Evolutionary conservation across 2,329 filamentous ascomycete genomes (phyloP), one percentile per base, ranked within the genome.

Genomic region (Aspergillus brunneoviolaceus): DNA sequence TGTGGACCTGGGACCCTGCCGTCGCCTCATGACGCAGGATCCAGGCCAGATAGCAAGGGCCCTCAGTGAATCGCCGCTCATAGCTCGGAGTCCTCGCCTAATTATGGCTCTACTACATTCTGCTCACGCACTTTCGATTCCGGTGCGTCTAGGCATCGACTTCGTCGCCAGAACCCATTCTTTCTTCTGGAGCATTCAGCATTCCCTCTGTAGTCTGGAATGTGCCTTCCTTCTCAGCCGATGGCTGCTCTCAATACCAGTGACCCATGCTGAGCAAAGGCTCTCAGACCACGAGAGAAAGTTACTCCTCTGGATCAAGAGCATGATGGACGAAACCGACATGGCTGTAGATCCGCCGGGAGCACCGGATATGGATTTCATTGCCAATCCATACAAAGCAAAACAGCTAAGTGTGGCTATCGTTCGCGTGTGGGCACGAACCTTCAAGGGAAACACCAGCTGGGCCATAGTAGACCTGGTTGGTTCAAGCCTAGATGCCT

Each of bases 131-230:
- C 74, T 85, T 9, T 83, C 82, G 10, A 82, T 85, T 27, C 82
- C 81, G 0, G 80, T 84, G 3, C 76, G 81, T 47, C 74, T 84
- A 9, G 83, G 83, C 1, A 79, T 84, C 53, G 77, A 81, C 53
- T 82, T 82, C 54, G 82, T 84, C 42, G 81, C 82, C 3, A 76
- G 76, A 50, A 83, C 79, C 1, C 81, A 84, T 66, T 82, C 81
- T 1, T 80, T 83, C 57, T 81, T 83, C 66, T 85, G 82, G 83
- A 81, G 79, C 42, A 81, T 84, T 29, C 81, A 84, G 63, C 82
- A 85, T 64, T 81, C 81, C 1, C 72, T 85, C 5, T 83, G 81
- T 69, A 82, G 79, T 60, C 69, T 84, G 16, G 82, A 84, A 64
- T 84, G 82, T 58, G 82, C 82, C 0, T 81, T 80, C 62, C 73